These are phyloP conservation scores for Fusarium coffeatum DNA, from an alignment of 2,329 filamentous ascomycete genomes.

Conservation along the genomic window DNA sequence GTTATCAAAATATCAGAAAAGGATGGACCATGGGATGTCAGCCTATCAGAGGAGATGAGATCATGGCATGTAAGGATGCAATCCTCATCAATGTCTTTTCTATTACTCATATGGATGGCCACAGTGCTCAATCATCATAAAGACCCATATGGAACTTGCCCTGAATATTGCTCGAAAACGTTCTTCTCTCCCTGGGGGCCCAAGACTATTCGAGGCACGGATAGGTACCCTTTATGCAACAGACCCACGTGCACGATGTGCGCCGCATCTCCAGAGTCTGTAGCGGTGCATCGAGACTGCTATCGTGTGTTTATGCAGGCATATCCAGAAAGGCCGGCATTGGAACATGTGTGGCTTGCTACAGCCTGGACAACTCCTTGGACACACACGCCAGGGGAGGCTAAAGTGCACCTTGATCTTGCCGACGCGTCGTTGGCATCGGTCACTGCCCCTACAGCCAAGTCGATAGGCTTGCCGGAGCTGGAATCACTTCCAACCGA, in stretches of 20 bases:
- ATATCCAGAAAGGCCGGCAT: not conserved
- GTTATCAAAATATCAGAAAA: not conserved
- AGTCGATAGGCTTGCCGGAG: not conserved
- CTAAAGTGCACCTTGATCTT: not conserved
- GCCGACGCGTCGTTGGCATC: not conserved
- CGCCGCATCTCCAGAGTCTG: not conserved
- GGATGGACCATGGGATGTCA: no score
- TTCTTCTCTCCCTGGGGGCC: not conserved
- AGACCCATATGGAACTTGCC: not conserved
- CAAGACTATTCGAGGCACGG: no score
- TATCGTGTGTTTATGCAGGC: not conserved
- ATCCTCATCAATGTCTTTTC: not conserved
- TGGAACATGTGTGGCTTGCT: not conserved
- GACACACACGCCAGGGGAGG: not conserved
- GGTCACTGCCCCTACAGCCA: not conserved
- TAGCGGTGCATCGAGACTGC: not conserved
- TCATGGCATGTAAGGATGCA: not conserved
- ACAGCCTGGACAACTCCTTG: not conserved
- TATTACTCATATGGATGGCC: not conserved
- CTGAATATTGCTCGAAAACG: not conserved
- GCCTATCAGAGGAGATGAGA: not conserved
- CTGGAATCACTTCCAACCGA: not conserved
- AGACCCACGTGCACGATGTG: not conserved
- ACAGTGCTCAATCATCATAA: not conserved
- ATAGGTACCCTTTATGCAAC: not conserved